These are phyloP conservation scores for Sungouiella blattae DNA, from an alignment of 805 yeast species.

Conservation along the genomic window DNA sequence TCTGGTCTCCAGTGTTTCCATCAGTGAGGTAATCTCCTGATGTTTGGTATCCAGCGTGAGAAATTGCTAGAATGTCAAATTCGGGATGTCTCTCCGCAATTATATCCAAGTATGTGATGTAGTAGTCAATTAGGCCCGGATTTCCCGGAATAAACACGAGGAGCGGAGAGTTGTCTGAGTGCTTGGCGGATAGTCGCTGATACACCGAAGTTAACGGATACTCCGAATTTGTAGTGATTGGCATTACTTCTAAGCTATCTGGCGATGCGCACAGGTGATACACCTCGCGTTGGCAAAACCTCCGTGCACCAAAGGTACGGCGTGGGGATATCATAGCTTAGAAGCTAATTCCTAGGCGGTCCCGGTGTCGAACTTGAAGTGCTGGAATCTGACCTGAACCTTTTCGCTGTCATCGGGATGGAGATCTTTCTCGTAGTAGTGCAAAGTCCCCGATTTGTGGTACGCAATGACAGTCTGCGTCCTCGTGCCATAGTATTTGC, in stretches of 20 bases:
- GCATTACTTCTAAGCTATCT: neutral
- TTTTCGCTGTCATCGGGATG: conserved; percentile 26
- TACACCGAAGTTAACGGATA: conserved; percentile 30
- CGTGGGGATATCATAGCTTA: neutral
- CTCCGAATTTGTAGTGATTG: conserved; percentile 8
- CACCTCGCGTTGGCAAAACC: conserved; percentile 1
- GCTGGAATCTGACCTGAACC: conserved; percentile 9
- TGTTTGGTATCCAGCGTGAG: conserved; percentile 58
- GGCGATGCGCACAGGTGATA: neutral
- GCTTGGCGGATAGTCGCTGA: conserved; percentile 1
- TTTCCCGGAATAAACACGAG: conserved; percentile 71
- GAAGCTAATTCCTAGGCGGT: conserved; percentile 5
- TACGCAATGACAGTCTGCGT: conserved; percentile 77
- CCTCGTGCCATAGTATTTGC: conserved; percentile 76
- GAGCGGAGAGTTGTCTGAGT: conserved; percentile 19
- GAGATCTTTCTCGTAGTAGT: conserved; percentile 60
- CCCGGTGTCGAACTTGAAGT: conserved; percentile 12
- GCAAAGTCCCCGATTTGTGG: conserved; percentile 46
- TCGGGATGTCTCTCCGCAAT: conserved; percentile 41
- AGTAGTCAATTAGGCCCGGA: conserved; percentile 70
- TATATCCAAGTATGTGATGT: conserved; percentile 48
- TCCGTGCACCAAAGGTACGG: conserved; percentile 1
- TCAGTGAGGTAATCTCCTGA: conserved; percentile 24
- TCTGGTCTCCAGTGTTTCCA: conserved; percentile 7
- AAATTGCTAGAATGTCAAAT: conserved; percentile 54